phyloP scores from a whole-genome alignment of 768 basidiomycete genomes.

The Trametes meyenii region DNA sequence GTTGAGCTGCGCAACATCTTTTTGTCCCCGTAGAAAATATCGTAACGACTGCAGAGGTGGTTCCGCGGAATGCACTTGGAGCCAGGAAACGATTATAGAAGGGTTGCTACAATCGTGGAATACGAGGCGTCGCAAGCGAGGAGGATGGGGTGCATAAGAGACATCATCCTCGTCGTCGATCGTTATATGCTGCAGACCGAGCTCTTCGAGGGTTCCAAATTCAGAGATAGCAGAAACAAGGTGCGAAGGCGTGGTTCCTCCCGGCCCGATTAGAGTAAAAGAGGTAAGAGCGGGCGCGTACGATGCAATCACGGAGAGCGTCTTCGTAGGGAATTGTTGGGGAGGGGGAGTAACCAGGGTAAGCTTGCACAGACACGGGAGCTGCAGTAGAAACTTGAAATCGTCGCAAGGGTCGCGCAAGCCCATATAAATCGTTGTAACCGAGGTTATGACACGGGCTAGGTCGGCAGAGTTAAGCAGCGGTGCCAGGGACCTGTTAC shows the following conservation, averaged over 20 bases:
- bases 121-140: background rate
- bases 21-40: background rate
- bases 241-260: background rate
- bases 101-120: background rate
- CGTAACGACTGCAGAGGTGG: background rate
- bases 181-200: background rate
- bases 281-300: background rate
- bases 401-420: background rate
- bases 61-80: background rate
- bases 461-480: conserved; percentile 11
- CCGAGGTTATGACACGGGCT: conserved; percentile 5
- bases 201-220: background rate
- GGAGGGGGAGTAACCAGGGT: background rate
- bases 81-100: background rate
- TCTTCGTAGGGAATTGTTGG: background rate
- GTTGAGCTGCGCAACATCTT: background rate
- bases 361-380: conserved; percentile 10
- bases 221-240: background rate
- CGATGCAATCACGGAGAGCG: background rate
- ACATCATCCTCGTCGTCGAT: background rate
- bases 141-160: background rate
- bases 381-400: background rate
- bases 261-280: background rate
- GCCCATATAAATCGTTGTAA: background rate
- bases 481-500: background rate